Conservation (phyloP, 192 early-diverging fungal species). For the Backusella psychrophila region DNA sequence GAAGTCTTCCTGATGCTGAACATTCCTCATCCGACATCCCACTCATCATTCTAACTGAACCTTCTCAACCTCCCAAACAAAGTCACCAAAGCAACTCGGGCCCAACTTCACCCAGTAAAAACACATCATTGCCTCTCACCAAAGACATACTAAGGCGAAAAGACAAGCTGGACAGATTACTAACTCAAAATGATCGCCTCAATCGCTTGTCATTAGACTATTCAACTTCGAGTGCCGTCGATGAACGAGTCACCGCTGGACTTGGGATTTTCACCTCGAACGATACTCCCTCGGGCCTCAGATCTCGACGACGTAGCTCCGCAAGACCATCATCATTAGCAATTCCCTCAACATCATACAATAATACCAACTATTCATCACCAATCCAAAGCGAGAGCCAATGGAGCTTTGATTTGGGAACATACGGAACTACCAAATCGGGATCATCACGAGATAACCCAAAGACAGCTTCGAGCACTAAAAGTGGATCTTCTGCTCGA, state of each 20-base stretch:
- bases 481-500: slow-evolving; percentile 3
- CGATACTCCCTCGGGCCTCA: background rate
- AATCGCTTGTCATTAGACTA: slow-evolving; percentile 2
- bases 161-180: slow-evolving; percentile 25
- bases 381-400: background rate
- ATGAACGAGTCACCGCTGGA: slow-evolving; percentile 22
- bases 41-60: slow-evolving; percentile 2
- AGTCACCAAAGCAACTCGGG: background rate
- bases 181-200: background rate
- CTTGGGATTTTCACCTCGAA: slow-evolving; percentile 14
- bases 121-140: slow-evolving; percentile 29
- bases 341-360: background rate
- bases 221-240: slow-evolving; percentile 8
- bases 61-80: background rate
- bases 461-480: background rate
- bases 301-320: background rate
- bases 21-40: background rate
- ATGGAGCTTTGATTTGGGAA: slow-evolving; percentile 13
- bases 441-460: background rate
- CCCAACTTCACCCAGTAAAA: background rate
- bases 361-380: background rate
- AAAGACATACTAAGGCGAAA: slow-evolving; percentile 26
- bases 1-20: background rate
- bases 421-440: background rate
- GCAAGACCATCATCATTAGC: background rate